These are phyloP conservation scores for Oryza brachyantha DNA, from an alignment of 176 grass and related monocot genomes.

Conservation along the genomic window DNA sequence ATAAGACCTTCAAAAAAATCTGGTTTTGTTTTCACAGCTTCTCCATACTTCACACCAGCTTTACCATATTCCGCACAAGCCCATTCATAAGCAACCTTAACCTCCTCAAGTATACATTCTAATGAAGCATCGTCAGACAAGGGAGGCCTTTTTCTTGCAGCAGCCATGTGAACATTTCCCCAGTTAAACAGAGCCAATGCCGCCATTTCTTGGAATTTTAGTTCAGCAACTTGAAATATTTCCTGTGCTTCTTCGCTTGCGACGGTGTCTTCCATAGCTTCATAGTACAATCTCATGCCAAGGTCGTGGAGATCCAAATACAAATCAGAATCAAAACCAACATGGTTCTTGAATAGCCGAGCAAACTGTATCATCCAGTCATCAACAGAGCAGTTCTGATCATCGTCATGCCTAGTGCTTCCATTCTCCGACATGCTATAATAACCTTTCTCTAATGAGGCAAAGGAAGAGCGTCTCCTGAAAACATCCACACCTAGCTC, in stretches of 20 bases:
- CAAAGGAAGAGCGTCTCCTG: conserved; percentile 37
- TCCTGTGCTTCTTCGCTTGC: conserved; percentile 70
- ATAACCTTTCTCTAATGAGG: conserved; percentile 34
- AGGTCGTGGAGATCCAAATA: conserved; percentile 63
- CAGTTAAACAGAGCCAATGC: conserved; percentile 68
- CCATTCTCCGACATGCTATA: conserved; percentile 34
- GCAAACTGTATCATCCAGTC: conserved; percentile 66
- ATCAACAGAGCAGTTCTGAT: conserved; percentile 32
- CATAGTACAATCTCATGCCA: conserved; percentile 57
- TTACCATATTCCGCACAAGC: conserved; percentile 52
- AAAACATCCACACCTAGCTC: conserved; percentile 46
- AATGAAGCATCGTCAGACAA: conserved; percentile 46
- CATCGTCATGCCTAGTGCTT: conserved; percentile 33
- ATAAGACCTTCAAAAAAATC: conserved; percentile 66
- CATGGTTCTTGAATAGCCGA: conserved; percentile 55
- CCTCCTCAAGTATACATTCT: conserved; percentile 46
- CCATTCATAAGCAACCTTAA: conserved; percentile 56
- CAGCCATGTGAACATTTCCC: conserved; percentile 73
- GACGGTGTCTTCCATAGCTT: conserved; percentile 70
- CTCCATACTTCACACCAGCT: conserved; percentile 51
- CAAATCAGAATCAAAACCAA: conserved; percentile 61
- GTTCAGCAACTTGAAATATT: conserved; percentile 53
- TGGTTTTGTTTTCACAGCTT: conserved; percentile 58
- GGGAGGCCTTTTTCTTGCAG: conserved; percentile 65
- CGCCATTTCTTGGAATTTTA: conserved; percentile 75